Evolutionary conservation across 1,284 basidiomycete species (phyloP).

Genomic region (Trichosporon faecale): DNA sequence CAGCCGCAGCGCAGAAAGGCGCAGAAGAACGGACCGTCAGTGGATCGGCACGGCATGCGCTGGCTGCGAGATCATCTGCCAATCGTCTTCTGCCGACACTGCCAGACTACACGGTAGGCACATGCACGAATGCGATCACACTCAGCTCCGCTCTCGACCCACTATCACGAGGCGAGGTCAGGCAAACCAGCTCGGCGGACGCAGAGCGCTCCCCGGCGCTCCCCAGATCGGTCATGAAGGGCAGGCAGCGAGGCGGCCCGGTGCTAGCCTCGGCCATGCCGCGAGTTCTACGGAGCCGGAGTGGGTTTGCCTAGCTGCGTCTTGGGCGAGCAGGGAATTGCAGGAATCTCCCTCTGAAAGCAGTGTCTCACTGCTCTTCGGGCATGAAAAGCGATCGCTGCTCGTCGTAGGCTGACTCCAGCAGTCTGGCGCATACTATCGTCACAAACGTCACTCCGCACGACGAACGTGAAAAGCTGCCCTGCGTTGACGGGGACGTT

Average conservation of each 20-base stretch:
- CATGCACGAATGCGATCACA: no score
- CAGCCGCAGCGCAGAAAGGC: background rate
- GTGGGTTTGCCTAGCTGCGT: no score
- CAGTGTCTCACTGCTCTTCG: background rate
- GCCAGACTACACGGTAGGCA: background rate
- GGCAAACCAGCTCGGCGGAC: background rate
- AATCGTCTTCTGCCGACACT: background rate
- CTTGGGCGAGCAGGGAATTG: no score
- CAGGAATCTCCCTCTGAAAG: background rate
- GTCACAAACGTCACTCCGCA: background rate
- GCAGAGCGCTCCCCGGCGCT: background rate
- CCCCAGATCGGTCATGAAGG: background rate
- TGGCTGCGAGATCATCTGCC: background rate
- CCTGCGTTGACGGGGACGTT: no score
- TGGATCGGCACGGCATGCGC: background rate
- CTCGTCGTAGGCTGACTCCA: background rate
- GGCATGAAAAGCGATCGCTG: background rate
- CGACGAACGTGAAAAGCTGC: background rate
- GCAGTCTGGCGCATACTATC: background rate
- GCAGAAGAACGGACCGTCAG: background rate
- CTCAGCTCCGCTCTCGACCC: no score
- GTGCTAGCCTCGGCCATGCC: background rate
- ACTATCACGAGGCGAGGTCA: background rate
- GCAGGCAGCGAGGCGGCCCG: no score
- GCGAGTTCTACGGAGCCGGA: background rate